Evolutionary conservation across 78 protist genomes (phyloP).

Genomic region (Emiliania huxleyi): DNA sequence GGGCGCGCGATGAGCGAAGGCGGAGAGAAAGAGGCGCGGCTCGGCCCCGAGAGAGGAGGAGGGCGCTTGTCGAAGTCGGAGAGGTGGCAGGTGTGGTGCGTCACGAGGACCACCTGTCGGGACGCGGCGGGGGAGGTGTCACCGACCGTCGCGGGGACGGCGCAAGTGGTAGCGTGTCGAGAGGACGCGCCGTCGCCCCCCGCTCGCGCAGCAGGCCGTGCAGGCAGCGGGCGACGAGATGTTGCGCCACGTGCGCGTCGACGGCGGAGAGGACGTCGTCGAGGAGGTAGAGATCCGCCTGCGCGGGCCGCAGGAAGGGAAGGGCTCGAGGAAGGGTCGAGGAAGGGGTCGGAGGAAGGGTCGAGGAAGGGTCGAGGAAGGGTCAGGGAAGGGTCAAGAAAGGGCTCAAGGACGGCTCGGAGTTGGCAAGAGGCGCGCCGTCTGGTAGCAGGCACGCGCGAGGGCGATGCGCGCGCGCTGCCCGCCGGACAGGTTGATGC

Average conservation of each 20-base stretch:
- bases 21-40: neutral
- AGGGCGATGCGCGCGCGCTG: conserved; percentile 92
- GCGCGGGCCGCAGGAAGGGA: too few species aligned
- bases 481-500: conserved; percentile 92
- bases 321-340: too few species aligned
- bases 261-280: conserved; percentile 71
- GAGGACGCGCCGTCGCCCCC: neutral
- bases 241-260: conserved; percentile 32
- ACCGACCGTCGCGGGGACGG: too few species aligned
- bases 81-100: neutral
- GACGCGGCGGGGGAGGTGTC: neutral
- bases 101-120: neutral
- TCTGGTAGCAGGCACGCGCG: conserved; percentile 86
- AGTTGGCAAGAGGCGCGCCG: too few species aligned
- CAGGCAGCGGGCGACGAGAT: neutral
- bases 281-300: conserved; percentile 68
- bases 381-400: too few species aligned
- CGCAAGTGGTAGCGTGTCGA: too few species aligned
- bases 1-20: too few species aligned
- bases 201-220: neutral
- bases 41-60: neutral
- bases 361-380: too few species aligned
- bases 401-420: too few species aligned
- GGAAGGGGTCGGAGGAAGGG: too few species aligned
- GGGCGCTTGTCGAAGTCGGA: neutral